These are phyloP conservation scores for Tolypocladium tropicale DNA, from an alignment of 2,329 filamentous ascomycete genomes.

Conservation along the genomic window DNA sequence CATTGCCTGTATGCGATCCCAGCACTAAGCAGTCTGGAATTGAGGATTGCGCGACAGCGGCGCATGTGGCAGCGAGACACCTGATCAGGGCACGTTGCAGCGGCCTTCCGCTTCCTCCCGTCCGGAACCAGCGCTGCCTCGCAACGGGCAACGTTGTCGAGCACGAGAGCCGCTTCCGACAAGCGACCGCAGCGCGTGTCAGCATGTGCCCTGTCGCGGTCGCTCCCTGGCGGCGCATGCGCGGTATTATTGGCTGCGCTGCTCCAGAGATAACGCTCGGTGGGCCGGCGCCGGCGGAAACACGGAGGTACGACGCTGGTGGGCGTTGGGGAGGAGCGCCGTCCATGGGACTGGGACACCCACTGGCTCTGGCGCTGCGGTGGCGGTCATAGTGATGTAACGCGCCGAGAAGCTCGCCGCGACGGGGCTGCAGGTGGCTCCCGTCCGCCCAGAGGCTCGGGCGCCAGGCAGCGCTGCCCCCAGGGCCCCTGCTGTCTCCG, in stretches of 20 bases:
- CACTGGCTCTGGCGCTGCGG: not conserved
- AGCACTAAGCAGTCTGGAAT: not conserved
- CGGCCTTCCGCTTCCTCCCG: not conserved
- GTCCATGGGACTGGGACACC: too few species aligned
- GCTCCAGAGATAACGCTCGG: not conserved
- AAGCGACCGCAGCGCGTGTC: not conserved
- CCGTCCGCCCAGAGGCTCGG: not conserved
- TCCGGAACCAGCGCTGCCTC: not conserved
- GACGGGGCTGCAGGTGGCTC: not conserved
- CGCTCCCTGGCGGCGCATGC: not conserved
- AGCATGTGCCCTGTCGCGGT: not conserved
- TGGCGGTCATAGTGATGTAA: not conserved
- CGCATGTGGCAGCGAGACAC: not conserved
- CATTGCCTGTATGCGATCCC: too few species aligned
- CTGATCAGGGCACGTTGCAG: not conserved
- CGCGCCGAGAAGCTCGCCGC: not conserved
- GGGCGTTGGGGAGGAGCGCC: too few species aligned
- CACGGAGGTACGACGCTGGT: conserved; percentile 1
- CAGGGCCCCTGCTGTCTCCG: conserved; percentile 1
- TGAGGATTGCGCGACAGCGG: not conserved
- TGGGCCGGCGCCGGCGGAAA: conserved; percentile 2
- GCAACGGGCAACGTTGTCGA: not conserved
- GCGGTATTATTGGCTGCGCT: not conserved
- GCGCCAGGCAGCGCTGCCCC: not conserved
- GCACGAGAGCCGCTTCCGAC: not conserved